A percentile compares a stretch with the other conserved stretches of the same genome.
Conservation (phyloP, 1,284 basidiomycete genomes). For the Coriolopsis trogii region DNA sequence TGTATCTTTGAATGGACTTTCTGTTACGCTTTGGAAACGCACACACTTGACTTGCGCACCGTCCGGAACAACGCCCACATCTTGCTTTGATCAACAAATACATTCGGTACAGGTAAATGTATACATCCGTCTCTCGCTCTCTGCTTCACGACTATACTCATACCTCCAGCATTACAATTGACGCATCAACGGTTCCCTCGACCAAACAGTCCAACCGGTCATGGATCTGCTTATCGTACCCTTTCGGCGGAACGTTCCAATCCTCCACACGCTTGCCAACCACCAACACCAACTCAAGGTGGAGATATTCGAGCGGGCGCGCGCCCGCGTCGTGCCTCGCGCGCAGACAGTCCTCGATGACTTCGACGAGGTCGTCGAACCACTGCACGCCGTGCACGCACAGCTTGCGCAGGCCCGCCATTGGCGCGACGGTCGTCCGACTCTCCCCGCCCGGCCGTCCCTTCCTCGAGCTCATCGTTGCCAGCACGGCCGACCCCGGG, state of each 20-base stretch:
- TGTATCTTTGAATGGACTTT: slow-evolving; percentile 17
- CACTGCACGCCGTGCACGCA: background rate
- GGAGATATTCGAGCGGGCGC: background rate
- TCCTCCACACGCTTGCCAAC: background rate
- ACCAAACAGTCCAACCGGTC: too few relatives aligned
- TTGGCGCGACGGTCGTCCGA: background rate
- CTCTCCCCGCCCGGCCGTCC: background rate
- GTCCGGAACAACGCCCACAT: too few relatives aligned
- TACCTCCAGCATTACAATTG: too few relatives aligned
- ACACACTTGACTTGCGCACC: too few relatives aligned
- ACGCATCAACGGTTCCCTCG: too few relatives aligned
- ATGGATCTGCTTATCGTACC: too few relatives aligned
- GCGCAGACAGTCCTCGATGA: background rate
- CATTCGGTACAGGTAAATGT: too few relatives aligned
- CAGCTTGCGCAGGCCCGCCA: background rate
- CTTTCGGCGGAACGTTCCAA: background rate
- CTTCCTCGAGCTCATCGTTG: background rate
- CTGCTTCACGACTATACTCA: too few relatives aligned
- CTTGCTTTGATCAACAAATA: too few relatives aligned
- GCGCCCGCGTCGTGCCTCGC: background rate
- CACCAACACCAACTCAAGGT: background rate
- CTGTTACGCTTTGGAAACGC: background rate
- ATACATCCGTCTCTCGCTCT: too few relatives aligned
- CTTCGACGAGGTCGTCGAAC: background rate
- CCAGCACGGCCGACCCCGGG: background rate